A percentile compares a stretch with the other conserved stretches of the same genome.
phyloP scores from a whole-genome alignment of 345 rosid species.

The Microcos paniculata region DNA sequence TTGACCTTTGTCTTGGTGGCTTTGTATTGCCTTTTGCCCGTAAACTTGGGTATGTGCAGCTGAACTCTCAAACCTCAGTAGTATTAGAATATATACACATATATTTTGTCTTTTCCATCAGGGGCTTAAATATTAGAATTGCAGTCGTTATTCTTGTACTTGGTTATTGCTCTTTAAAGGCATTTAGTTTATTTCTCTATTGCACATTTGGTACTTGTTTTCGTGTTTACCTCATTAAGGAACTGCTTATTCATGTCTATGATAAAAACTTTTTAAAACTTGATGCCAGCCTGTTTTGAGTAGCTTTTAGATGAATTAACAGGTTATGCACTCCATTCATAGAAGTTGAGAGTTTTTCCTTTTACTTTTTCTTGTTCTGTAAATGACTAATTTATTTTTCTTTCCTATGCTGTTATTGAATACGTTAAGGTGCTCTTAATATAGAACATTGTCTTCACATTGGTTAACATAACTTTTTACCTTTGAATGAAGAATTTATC shows the following conservation, averaged over 20 bases:
- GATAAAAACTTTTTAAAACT: too few relatives aligned
- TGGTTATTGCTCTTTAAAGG: constrained; percentile 7
- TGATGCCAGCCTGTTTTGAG: too few relatives aligned
- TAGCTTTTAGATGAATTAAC: background rate
- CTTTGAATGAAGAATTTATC: too few relatives aligned
- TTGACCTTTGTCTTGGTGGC: constrained; percentile 99
- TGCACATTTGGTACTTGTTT: background rate
- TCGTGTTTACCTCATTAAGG: background rate
- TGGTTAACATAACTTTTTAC: too few relatives aligned
- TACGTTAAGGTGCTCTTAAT: background rate
- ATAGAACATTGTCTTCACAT: background rate
- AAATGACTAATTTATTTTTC: background rate
- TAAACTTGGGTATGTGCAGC: constrained; percentile 67
- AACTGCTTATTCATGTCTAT: background rate
- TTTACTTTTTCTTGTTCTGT: background rate
- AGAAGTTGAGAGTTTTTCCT: background rate
- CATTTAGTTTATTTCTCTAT: too few relatives aligned
- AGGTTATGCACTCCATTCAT: background rate
- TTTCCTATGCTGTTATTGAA: background rate
- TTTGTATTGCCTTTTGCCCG: constrained; percentile 94
- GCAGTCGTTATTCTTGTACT: background rate
- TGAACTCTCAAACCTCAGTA: constrained; percentile 12
- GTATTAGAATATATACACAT: background rate
- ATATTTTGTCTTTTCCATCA: background rate
- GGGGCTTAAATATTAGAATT: background rate